Base-by-base conservation (phyloP, 305 asterid species). In the Plantago lanceolata region DNA sequence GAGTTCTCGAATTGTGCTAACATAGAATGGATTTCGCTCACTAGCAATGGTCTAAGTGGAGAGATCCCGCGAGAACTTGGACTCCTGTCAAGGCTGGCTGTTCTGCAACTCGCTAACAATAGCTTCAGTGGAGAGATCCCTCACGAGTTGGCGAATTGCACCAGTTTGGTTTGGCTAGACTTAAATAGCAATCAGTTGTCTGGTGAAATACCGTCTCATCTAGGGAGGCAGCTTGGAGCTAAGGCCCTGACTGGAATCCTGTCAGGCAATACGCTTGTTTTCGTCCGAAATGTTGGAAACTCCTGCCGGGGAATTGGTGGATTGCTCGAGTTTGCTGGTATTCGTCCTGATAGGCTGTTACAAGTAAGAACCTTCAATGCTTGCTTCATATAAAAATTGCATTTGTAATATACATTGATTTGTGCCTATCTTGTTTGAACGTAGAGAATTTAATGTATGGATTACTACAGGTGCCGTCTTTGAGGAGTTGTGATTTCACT, bases 231-330 rank as follows among this genome's bases (percentile, higher is more conserved):
- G 73, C 54, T 68, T 0, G 97, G 95, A 43, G 81, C 95, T 0
- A 90, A 90, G 70, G 93, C 97, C 1, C 52, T 86, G 61, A 77
- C 78, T 8, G 97, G 95, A 24, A 90, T 90, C 63, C 81, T 89
- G 3, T 84, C 97, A 0, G 96, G 97, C 19, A 90, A 90, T 72
- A 86, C 97, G 0, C 55, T 90, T 59, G 93, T 90, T 55, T 90
- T 90, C 21, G 97, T 88, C 0, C 71, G 95, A 37, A 90, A 88
- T 6, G 89, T 88, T 0, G 97, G 97, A 2, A 88, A 86, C 57
- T 89, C 93, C 2, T 90, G 97, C 81, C 81, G 85, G 64, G 97
- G 97, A 64, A 95, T 88, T 8, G 97, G 97, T 7, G 96, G 97
- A 19, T 62, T 90, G 68, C 88, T 90, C 3, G 97, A 90, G 62